A percentile compares a stretch with the other conserved stretches of the same genome.
Evolutionary conservation across 1,284 basidiomycete genomes (phyloP).

Genomic region (Cryptococcus hybrid): DNA sequence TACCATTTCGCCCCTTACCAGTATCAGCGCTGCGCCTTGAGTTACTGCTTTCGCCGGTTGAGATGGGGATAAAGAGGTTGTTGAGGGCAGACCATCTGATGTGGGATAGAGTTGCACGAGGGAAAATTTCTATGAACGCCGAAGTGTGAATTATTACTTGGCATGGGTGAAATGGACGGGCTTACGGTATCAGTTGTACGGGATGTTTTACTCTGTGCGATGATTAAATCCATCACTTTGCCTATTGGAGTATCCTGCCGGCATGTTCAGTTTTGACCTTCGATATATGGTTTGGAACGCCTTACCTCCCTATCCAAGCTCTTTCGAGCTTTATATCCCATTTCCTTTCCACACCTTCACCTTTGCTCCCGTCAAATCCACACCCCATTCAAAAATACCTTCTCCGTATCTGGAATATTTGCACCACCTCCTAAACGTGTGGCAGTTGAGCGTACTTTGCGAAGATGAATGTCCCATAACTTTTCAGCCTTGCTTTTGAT

Average conservation of each 20-base stretch:
- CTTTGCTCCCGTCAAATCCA: constrained; percentile 10
- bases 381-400: constrained; percentile 37
- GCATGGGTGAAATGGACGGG: not conserved
- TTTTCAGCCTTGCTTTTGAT: constrained; percentile 36
- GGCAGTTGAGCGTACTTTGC: constrained; percentile 31
- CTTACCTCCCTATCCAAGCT: constrained; percentile 26
- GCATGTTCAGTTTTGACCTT: not conserved
- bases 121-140: constrained; percentile 9
- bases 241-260: constrained; percentile 26
- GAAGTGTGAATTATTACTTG: not conserved
- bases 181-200: constrained; percentile 4
- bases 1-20: constrained; percentile 20
- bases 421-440: constrained; percentile 20
- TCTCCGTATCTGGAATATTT: constrained; percentile 10
- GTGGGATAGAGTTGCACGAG: constrained; percentile 15
- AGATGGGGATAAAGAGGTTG: constrained; percentile 14
- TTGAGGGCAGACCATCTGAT: constrained; percentile 7
- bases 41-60: constrained; percentile 16
- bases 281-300: not conserved
- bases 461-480: constrained; percentile 35
- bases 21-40: constrained; percentile 16
- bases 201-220: constrained; percentile 10
- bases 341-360: constrained; percentile 20
- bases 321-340: constrained; percentile 16
- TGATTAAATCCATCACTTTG: constrained; percentile 26